Percentiles rank a stretch among this genome's conserved stretches.
These are phyloP conservation scores for Lolium multiflorum DNA, from an alignment of 176 grass and related monocot genomes.

Conservation along the genomic window DNA sequence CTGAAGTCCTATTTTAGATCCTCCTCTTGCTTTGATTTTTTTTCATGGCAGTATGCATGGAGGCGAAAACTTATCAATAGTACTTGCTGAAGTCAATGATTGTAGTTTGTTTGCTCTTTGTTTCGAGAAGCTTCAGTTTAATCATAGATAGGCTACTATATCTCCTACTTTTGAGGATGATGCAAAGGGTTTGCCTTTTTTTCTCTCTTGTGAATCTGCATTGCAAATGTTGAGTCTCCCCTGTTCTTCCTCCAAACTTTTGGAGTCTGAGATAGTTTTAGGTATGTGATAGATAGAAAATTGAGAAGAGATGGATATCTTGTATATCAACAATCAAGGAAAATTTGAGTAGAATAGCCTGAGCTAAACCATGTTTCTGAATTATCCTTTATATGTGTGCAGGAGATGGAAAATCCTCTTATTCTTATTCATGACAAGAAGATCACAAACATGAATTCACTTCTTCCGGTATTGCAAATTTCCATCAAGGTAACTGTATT, in stretches of 20 bases:
- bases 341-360: background rate
- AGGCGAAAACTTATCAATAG: constrained; percentile 7
- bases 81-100: background rate
- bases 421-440: constrained; percentile 99
- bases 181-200: background rate
- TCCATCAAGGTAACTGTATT: constrained; percentile 66
- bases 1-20: background rate
- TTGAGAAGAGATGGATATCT: background rate
- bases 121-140: background rate
- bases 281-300: constrained; percentile 7
- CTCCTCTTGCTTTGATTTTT: constrained; percentile 22
- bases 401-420: constrained; percentile 83
- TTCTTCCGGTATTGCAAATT: constrained; percentile 75
- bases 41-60: background rate
- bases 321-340: background rate
- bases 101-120: constrained; percentile 24
- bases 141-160: constrained; percentile 11
- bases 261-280: background rate
- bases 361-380: background rate
- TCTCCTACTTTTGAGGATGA: constrained; percentile 6
- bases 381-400: constrained; percentile 42
- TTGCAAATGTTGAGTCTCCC: background rate
- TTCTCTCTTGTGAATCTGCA: background rate
- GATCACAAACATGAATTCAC: constrained; percentile 85
- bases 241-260: background rate